Base-by-base conservation (phyloP, 2,329 filamentous ascomycete species). In the Diaporthe citrichinensis region DNA sequence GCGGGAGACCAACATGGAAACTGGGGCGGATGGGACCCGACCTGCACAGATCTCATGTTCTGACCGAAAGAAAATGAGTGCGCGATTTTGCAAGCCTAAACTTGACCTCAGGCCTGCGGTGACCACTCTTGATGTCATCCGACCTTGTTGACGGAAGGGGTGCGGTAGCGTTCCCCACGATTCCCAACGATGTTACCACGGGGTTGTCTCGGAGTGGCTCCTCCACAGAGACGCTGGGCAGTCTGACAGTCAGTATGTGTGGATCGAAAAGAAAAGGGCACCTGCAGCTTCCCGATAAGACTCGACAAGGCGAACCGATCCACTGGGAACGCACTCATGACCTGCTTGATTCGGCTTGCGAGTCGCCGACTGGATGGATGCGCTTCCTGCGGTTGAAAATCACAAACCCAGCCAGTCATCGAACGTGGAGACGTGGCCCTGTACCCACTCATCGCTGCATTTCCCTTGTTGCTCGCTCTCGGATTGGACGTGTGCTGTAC, bases 241-340 rank as follows among this genome's bases (percentile, higher is more conserved):
- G 34, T 31, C 34, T 69, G 65, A 55, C 49, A 69, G 65, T 12
- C 34, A 10, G 49, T 69, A 28, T 31, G 34, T 55, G 49, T 69
- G 74, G 53, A 41, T 68, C 51, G 39, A 59, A 75, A 65, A 20
- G 74, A 36, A 34, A 39, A 39, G 17, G 28, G 39, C 71, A 65
- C 39, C 39, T 53, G 72, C 58, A 74, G 72, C 74, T 51, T 71
- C 31, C 62, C 58, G 74, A 76, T 74, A 74, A 71, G 57, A 46
- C 58, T 76, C 46, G 72, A 69, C 46, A 34, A 46, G 74, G 71
- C 61, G 67, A 72, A 73, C 72, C 74, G 72, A 69, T 61, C 67
- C 55, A 65, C 74, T 76, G 74, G 74, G 68, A 76, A 44, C 36
- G 51, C 39, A 65, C 71, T 51, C 53, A 74, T 62, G 74, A 74